Base-by-base conservation (phyloP, 2,329 filamentous ascomycete genomes). In the Aspergillus sp. region DNA sequence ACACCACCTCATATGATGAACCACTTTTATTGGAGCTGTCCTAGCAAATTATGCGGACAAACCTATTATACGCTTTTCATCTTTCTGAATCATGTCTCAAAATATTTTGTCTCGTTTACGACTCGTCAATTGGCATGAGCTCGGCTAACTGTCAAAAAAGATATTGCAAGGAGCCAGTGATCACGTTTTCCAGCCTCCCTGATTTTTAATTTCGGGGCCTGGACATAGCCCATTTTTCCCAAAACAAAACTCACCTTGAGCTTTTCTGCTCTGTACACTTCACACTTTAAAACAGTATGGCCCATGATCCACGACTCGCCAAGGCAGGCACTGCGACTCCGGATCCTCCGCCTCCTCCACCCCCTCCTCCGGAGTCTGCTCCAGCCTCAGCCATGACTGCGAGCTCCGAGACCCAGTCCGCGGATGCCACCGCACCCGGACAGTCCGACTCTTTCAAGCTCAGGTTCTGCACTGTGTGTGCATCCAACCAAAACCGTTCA, bases 391-490 rank as follows among this genome's bases (percentile, higher is more conserved):
- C 61, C 43, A 63, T 72, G 27, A 52, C 47, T 63, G 7, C 59
- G 60, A 12, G 57, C 64, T 48, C 52, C 49, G 44, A 62, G 48
- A 44, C 44, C 47, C 36, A 48, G 48, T 48, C 50, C 37, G 28
- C 49, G 35, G 42, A 49, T 35, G 33, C 47, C 39, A 38, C 50
- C 42, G 33, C 40, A 30, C 36, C 39, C 5, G 31, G 37, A 13
- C 37, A 49, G 71, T 73, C 78, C 27, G 73, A 72, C n/a, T 80
- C 77, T 41, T 95, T 84, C 77, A 95, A 93, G 70, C 79, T 98
- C 49, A 94, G 88, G 63, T 96, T 97, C 70, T 96, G 90, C 74
- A 97, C 93, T 3, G 91, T 98, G n/a, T 98, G 93, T 70, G 93
- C 93, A 6, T 95, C 90, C 60, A 98, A 98, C 60, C 90, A 98